A percentile compares a stretch with the other conserved stretches of the same genome.
These are phyloP conservation scores for Lachancea lanzarotensis DNA, from an alignment of 805 yeast genomes.

Conservation along the genomic window DNA sequence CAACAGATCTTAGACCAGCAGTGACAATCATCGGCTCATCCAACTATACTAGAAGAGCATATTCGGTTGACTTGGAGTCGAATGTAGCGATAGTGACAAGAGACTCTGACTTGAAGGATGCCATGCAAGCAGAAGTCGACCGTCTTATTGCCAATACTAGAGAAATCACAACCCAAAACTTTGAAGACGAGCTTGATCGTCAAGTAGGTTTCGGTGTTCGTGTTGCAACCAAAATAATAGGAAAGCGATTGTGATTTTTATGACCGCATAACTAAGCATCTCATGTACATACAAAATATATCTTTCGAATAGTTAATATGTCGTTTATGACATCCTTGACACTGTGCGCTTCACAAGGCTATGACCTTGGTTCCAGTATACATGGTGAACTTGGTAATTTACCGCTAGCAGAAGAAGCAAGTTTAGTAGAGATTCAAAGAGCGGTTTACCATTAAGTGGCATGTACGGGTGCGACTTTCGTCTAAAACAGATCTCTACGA, in stretches of 20 bases:
- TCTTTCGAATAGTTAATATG: no score
- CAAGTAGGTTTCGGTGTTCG: conserved; percentile 56
- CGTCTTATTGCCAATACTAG: conserved; percentile 50
- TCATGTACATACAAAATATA: not conserved
- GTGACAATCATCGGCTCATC: conserved; percentile 87
- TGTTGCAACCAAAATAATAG: conserved; percentile 56
- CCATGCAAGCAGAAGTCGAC: conserved; percentile 58
- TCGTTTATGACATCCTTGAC: not conserved
- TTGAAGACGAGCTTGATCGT: conserved; percentile 52
- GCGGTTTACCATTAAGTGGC: conserved; percentile 24
- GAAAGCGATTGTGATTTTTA: conserved; percentile 42
- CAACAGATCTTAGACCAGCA: conserved; percentile 49
- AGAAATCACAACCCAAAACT: conserved; percentile 53
- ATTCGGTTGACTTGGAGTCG: conserved; percentile 79
- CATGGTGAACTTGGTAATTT: conserved; percentile 24
- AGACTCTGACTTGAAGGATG: conserved; percentile 49
- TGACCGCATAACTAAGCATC: not conserved
- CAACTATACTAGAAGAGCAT: conserved; percentile 87
- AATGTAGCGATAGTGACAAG: conserved; percentile 75
- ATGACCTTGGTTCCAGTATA: conserved; percentile 17
- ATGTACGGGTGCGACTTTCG: conserved; percentile 12
- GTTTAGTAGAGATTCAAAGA: conserved; percentile 14
- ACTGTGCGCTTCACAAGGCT: not conserved
- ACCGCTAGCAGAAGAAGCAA: conserved; percentile 14
- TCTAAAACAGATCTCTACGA: conserved; percentile 2